Base-by-base conservation (phyloP, 1,284 basidiomycete species). In the Wallemia hederae region DNA sequence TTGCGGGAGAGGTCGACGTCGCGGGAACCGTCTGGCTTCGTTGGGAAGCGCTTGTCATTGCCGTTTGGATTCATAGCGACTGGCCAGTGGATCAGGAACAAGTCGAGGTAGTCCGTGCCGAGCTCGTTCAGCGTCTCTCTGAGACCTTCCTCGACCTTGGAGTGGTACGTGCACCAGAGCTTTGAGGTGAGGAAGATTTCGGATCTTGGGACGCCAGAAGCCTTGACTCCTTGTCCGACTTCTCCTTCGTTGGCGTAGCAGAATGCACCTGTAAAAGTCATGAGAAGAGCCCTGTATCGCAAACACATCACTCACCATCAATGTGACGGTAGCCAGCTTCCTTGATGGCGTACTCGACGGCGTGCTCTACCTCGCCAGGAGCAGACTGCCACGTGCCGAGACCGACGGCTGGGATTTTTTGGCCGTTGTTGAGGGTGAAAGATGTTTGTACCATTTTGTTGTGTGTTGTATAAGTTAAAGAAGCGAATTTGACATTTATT, bases 151-250 rank as follows among this genome's bases (percentile, higher is more conserved):
- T 84, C 82, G 25, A 28, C 25, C 25, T 28, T 26, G 25, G 56
- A 24, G 56, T 58, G 56, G 27, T 58, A 58, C 15, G 56, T 58
- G 15, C 56, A 26, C 56, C 56, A 66, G 19, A 70, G 66, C 67
- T 91, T 88, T 62, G 81, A 82, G 3, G 86, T 76, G 66, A 91
- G 79, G 70, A 85, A 91, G 64, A 92, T 77, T 63, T 90, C 82
- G 55, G 78, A 76, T 64, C 88, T 78, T 60, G 80, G 79, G 24
- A 90, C 77, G 29, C 85, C 86, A 60, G 81, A 82, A 56, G 76
- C 77, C 66, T 76, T 78, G 71, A 92, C 80, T 22, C 86, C 87
- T 65, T 82, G 76, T 14, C 86, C 87, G 26, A 92, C 86, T 67
- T 85, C 81, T 66, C 81, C 79, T 70, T 92, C 81, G 69, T 83